Percentiles rank a stretch among this genome's conserved stretches.
These are phyloP conservation scores for Petunia secreta DNA, from an alignment of 257 asterid genomes.

Conservation along the genomic window DNA sequence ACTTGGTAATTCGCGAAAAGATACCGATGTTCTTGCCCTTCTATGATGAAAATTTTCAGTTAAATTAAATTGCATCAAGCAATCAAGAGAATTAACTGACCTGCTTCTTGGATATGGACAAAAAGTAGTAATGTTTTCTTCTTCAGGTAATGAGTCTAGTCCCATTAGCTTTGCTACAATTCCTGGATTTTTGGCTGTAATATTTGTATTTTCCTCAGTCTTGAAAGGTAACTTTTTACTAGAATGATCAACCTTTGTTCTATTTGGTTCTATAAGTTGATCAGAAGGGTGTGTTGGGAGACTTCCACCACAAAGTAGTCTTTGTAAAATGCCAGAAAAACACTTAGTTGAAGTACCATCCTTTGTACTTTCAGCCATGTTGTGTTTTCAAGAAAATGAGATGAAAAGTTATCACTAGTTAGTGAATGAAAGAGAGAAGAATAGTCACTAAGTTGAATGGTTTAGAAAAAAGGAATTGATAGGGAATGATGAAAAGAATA, in stretches of 20 bases:
- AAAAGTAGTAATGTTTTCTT: constrained; percentile 32
- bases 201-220: neutral
- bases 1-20: constrained; percentile 43
- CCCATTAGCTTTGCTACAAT: constrained; percentile 73
- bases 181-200: constrained; percentile 41
- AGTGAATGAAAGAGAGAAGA: neutral
- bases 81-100: constrained; percentile 59
- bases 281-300: constrained; percentile 62
- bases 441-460: neutral
- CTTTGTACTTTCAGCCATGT: constrained; percentile 27
- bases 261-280: constrained; percentile 27
- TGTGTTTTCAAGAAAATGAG: constrained; percentile 12
- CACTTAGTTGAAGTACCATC: constrained; percentile 35
- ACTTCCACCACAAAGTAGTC: constrained; percentile 48
- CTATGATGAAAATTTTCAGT: constrained; percentile 40
- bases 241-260: neutral
- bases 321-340: constrained; percentile 39
- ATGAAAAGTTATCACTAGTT: neutral
- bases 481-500: neutral
- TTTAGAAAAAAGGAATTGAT: neutral
- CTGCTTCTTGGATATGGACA: constrained; percentile 56
- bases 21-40: constrained; percentile 53
- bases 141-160: constrained; percentile 52
- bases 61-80: constrained; percentile 42
- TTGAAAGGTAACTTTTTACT: neutral